Evolutionary conservation across 768 basidiomycete genomes (phyloP).

Genomic region (Tremella fuciformis): DNA sequence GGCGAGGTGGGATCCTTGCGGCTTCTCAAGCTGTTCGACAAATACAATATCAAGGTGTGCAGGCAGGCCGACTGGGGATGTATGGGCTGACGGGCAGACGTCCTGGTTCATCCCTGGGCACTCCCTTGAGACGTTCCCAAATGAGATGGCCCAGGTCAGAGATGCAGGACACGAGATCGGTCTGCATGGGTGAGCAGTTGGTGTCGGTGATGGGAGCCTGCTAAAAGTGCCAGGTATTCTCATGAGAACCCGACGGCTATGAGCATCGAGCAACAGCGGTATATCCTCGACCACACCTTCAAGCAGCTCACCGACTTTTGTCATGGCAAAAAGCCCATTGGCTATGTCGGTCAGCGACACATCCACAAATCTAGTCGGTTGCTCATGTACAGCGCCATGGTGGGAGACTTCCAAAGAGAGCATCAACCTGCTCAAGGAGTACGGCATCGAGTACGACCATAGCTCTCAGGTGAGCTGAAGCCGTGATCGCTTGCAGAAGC

Average conservation of each 20-base stretch:
- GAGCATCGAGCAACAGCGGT: constrained; percentile 66
- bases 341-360: too few species aligned
- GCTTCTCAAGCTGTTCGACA: constrained; percentile 67
- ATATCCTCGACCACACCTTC: constrained; percentile 66
- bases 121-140: constrained; percentile 70
- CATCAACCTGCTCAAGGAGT: constrained; percentile 63
- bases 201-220: too few species aligned
- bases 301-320: constrained; percentile 67
- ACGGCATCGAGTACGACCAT: constrained; percentile 71
- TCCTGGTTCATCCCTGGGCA: constrained; percentile 81
- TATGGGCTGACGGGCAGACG: constrained; percentile 44
- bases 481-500: neutral
- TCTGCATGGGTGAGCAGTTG: constrained; percentile 9
- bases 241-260: constrained; percentile 69
- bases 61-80: too few species aligned
- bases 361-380: too few species aligned
- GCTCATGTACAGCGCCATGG: constrained; percentile 78
- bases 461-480: neutral
- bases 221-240: constrained; percentile 60
- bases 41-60: constrained; percentile 59
- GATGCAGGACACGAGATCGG: constrained; percentile 71
- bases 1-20: constrained; percentile 71
- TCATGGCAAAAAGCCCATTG: constrained; percentile 46
- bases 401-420: constrained; percentile 74
- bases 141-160: constrained; percentile 66